These are phyloP conservation scores for Ilex aquifolium DNA, from an alignment of 257 asterid genomes.

Conservation along the genomic window DNA sequence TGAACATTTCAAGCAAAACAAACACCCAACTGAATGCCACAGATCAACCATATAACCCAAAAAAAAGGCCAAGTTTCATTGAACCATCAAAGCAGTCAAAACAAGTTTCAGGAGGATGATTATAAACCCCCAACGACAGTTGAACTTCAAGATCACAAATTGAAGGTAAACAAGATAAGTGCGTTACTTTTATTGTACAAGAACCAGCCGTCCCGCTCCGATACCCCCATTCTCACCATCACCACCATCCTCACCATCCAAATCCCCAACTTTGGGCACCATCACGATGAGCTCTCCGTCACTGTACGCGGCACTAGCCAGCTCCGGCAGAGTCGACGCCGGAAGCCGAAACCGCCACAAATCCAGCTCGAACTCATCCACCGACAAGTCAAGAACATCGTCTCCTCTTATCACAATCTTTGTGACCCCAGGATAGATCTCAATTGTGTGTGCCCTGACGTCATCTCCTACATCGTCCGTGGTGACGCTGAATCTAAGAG, in stretches of 20 bases:
- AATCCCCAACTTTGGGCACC: conserved; percentile 57
- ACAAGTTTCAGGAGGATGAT: too few species aligned
- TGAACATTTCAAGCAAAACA: too few species aligned
- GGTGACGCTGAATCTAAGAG: conserved; percentile 50
- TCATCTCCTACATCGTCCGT: conserved; percentile 42
- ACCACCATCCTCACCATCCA: conserved; percentile 19
- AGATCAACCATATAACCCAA: too few species aligned
- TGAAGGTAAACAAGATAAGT: too few species aligned
- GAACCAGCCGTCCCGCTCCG: conserved; percentile 45
- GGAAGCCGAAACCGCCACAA: conserved; percentile 86
- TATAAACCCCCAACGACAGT: too few species aligned
- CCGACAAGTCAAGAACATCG: conserved; percentile 30
- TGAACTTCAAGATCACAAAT: too few species aligned
- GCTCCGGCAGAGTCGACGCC: conserved; percentile 49
- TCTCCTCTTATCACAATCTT: conserved; percentile 55
- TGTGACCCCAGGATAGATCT: conserved; percentile 75
- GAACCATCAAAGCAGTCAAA: too few species aligned
- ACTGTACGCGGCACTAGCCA: conserved; percentile 48
- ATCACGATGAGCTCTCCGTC: conserved; percentile 73
- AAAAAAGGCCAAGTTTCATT: too few species aligned
- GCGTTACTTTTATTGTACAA: conserved; percentile 37
- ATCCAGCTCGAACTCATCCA: conserved; percentile 58
- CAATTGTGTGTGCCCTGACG: conserved; percentile 56
- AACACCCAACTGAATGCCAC: too few species aligned
- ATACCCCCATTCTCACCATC: conserved; percentile 22